Evolutionary conservation across 768 basidiomycete genomes (phyloP).

Genomic region (Leucosporidium yakuticum): DNA sequence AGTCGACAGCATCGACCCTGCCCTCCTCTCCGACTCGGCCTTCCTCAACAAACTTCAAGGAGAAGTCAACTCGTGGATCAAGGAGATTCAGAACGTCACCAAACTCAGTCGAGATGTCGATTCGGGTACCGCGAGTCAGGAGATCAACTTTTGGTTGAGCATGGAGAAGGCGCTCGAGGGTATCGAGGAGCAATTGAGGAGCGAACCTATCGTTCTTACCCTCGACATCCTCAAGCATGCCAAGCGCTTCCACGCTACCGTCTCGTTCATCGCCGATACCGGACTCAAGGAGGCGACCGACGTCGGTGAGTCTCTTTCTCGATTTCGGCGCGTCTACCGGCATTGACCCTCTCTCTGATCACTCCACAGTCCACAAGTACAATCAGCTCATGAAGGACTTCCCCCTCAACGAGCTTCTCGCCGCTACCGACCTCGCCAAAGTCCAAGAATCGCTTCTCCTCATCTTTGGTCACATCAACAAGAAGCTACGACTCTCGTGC

Average conservation of each 20-base stretch:
- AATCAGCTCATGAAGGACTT: conserved; percentile 99
- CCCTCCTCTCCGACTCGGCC: conserved; percentile 74
- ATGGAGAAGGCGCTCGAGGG: conserved; percentile 88
- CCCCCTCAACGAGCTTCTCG: conserved; percentile 89
- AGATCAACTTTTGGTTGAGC: conserved; percentile 98
- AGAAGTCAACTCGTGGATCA: conserved; percentile 97
- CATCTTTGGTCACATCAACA: conserved; percentile 90
- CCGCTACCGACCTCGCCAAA: conserved; percentile 92
- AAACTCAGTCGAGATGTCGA: conserved; percentile 90
- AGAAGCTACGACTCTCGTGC: conserved; percentile 81
- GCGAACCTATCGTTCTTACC: conserved; percentile 66
- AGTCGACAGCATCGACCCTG: conserved; percentile 69
- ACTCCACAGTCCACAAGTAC: conserved; percentile 77
- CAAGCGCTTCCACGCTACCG: conserved; percentile 92
- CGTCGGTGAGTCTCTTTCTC: conserved; percentile 53
- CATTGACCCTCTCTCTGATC: background rate
- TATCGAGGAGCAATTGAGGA: conserved; percentile 83
- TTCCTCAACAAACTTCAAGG: conserved; percentile 90
- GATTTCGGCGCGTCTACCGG: background rate
- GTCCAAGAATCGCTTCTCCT: conserved; percentile 79
- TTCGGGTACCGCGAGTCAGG: conserved; percentile 92
- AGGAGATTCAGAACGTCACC: conserved; percentile 92
- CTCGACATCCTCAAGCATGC: conserved; percentile 84
- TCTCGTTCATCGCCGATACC: conserved; percentile 96
- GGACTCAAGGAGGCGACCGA: conserved; percentile 92